Evolutionary conservation across 1,284 basidiomycete genomes (phyloP).

Genomic region (Earliella scabrosa): DNA sequence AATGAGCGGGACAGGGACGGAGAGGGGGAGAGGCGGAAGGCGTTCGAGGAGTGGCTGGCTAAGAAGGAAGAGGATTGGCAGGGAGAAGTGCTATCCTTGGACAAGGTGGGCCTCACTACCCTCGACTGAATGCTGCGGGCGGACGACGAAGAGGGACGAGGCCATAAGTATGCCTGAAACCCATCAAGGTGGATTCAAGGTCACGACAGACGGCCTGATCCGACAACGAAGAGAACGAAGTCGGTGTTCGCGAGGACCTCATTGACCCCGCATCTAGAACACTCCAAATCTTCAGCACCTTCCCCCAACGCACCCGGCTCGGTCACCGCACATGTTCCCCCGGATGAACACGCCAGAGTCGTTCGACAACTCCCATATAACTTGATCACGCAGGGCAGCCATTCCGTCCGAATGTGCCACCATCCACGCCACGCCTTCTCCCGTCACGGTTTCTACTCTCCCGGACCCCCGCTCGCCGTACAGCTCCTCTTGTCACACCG

Average conservation of each 20-base stretch:
- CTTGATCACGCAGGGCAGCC: no score
- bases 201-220: no score
- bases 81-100: constrained; percentile 43
- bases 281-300: constrained; percentile 13
- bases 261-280: constrained; percentile 34
- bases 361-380: no score
- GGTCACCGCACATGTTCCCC: not conserved
- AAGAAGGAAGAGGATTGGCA: constrained; percentile 36
- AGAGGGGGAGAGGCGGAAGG: constrained; percentile 28
- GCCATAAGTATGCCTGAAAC: not conserved
- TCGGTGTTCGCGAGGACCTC: constrained; percentile 23
- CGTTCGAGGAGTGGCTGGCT: constrained; percentile 31
- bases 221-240: no score
- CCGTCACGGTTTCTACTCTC: no score
- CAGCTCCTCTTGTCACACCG: not conserved
- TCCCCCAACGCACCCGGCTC: not conserved
- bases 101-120: constrained; percentile 41
- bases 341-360: not conserved
- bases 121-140: constrained; percentile 53
- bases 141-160: constrained; percentile 36
- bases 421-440: not conserved
- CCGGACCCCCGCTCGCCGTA: no score
- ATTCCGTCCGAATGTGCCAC: constrained; percentile 9
- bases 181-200: not conserved
- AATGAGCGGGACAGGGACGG: constrained; percentile 33